Evolutionary conservation across 805 yeast genomes (phyloP).

Genomic region (Zygosaccharomyces bisporus): DNA sequence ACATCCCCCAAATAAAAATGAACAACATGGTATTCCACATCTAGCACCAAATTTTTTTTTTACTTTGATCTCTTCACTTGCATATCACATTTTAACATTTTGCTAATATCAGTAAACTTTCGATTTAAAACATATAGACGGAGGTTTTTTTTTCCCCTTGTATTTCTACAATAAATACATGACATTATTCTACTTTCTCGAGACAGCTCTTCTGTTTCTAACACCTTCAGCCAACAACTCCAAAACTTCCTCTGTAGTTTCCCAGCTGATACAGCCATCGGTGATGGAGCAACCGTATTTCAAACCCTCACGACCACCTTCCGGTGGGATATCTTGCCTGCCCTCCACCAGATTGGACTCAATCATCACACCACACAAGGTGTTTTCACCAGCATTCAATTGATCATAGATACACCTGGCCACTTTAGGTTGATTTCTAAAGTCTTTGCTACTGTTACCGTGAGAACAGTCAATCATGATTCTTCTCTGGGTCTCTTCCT

Average conservation of each 20-base stretch:
- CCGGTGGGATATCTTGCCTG: slow-evolving; percentile 82
- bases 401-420: slow-evolving; percentile 76
- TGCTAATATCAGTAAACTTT: slow-evolving; percentile 4
- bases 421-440: slow-evolving; percentile 89
- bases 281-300: slow-evolving; percentile 93
- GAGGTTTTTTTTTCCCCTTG: neutral
- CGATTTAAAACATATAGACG: neutral
- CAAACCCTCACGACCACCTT: slow-evolving; percentile 69
- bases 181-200: slow-evolving; percentile 19
- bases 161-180: slow-evolving; percentile 1
- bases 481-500: slow-evolving; percentile 49
- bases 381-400: slow-evolving; percentile 64
- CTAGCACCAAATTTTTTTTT: neutral
- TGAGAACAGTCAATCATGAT: slow-evolving; percentile 98
- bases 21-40: neutral
- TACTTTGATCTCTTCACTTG: no score
- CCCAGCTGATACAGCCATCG: slow-evolving; percentile 97
- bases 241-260: slow-evolving; percentile 70
- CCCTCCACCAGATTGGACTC: slow-evolving; percentile 92
- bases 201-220: slow-evolving; percentile 58
- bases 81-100: slow-evolving; percentile 1
- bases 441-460: slow-evolving; percentile 90
- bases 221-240: slow-evolving; percentile 74
- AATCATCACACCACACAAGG: slow-evolving; percentile 93
- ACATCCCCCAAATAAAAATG: neutral